These are phyloP conservation scores for Arabis alpina DNA, from an alignment of 345 rosid species.

Conservation along the genomic window DNA sequence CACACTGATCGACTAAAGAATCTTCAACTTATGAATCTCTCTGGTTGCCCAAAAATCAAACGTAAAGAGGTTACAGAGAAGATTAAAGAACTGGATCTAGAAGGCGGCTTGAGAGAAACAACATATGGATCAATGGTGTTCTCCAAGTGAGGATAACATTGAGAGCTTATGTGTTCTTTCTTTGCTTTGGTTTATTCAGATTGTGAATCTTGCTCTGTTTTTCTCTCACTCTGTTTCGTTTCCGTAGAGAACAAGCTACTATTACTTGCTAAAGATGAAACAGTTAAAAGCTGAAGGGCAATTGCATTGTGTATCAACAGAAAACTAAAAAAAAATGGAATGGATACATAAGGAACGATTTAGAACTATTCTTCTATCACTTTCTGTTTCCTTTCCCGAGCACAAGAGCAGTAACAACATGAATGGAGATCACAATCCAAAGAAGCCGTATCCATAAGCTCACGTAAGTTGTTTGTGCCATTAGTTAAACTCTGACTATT, in stretches of 20 bases:
- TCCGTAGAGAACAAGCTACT: background rate
- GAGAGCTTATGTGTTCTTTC: background rate
- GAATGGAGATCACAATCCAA: conserved; percentile 19
- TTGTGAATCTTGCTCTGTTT: background rate
- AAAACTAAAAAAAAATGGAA: too few relatives aligned
- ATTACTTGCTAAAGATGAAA: background rate
- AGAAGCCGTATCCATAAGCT: conserved; percentile 6
- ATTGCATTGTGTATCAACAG: too few relatives aligned
- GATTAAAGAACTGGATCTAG: conserved; percentile 9
- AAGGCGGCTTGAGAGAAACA: conserved; percentile 30
- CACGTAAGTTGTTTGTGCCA: conserved; percentile 2
- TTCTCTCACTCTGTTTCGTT: background rate
- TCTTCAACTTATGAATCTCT: conserved; percentile 26
- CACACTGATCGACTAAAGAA: conserved; percentile 5
- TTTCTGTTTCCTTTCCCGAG: background rate
- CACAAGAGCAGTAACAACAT: background rate
- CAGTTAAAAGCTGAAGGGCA: too few relatives aligned
- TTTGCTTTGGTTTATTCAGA: background rate
- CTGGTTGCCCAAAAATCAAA: conserved; percentile 4
- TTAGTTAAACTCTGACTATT: background rate
- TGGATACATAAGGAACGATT: too few relatives aligned
- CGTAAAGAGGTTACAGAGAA: background rate
- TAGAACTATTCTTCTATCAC: background rate
- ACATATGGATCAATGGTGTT: conserved; percentile 26
- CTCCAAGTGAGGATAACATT: conserved; percentile 1